These are phyloP conservation scores for Golubevia pallescens DNA, from an alignment of 1,284 basidiomycete species.

Conservation along the genomic window DNA sequence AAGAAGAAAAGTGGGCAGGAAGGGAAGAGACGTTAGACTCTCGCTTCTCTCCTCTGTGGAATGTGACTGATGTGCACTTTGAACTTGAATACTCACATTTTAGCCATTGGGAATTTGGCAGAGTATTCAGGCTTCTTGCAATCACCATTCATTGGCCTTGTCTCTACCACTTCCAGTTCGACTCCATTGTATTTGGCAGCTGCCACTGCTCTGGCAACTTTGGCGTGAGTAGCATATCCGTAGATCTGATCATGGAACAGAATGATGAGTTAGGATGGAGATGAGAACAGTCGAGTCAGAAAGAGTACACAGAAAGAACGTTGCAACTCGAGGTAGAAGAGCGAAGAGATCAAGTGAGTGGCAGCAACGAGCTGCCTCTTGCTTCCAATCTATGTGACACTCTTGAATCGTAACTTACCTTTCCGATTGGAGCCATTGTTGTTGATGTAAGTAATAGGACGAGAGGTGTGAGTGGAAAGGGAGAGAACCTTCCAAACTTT, in stretches of 20 bases:
- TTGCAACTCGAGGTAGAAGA: neutral
- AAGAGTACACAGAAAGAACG: too few relatives aligned
- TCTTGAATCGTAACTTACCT: conserved; percentile 1
- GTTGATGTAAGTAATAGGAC: too few relatives aligned
- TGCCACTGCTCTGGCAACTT: conserved; percentile 38
- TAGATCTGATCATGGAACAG: conserved; percentile 21
- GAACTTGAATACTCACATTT: conserved; percentile 3
- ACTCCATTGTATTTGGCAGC: conserved; percentile 58
- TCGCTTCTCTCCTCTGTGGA: too few relatives aligned
- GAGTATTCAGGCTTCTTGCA: conserved; percentile 53
- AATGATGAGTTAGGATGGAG: neutral
- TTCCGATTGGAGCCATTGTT: conserved; percentile 56
- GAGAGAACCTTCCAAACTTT: neutral
- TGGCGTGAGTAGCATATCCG: conserved; percentile 34
- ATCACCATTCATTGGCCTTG: conserved; percentile 27
- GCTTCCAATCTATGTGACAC: too few relatives aligned
- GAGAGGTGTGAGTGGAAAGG: neutral
- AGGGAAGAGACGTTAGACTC: too few relatives aligned
- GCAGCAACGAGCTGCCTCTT: neutral
- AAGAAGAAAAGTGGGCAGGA: neutral
- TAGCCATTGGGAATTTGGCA: conserved; percentile 42
- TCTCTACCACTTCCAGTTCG: conserved; percentile 48
- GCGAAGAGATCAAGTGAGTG: neutral
- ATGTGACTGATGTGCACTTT: too few relatives aligned
- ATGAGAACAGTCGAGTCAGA: neutral